Evolutionary conservation across 179 eudicot species (phyloP).

Genomic region (Actinidia polygama): DNA sequence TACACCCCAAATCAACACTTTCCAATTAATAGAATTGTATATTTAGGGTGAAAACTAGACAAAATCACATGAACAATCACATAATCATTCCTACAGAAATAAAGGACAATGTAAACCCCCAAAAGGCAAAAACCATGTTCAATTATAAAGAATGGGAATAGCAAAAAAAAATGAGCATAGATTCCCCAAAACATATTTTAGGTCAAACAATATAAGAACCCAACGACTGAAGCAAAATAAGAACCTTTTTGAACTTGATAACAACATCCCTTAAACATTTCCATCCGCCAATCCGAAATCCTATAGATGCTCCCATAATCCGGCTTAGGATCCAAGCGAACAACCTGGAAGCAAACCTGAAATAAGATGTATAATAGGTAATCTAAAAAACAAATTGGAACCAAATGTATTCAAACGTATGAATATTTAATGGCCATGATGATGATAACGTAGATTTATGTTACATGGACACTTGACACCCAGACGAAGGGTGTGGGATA

Average conservation of each 20-base stretch:
- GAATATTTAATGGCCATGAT: neutral
- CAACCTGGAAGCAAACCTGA: slow-evolving; percentile 89
- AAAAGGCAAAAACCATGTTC: neutral
- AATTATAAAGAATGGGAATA: neutral
- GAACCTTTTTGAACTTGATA: slow-evolving; percentile 87
- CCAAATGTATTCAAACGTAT: neutral
- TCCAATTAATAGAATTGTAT: neutral
- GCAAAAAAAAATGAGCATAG: neutral
- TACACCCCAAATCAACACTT: neutral
- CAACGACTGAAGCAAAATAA: slow-evolving; percentile 20
- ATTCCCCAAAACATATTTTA: neutral
- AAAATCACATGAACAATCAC: neutral
- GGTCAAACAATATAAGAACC: neutral
- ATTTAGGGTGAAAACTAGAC: neutral
- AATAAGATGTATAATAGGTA: slow-evolving; percentile 16
- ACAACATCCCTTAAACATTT: slow-evolving; percentile 91
- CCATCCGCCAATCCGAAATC: slow-evolving; percentile 94
- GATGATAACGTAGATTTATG: neutral
- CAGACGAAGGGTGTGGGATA: no score
- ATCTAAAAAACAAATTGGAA: neutral
- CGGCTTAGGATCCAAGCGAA: slow-evolving; percentile 88
- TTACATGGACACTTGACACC: no score
- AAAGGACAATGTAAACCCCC: neutral
- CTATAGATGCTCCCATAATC: slow-evolving; percentile 81
- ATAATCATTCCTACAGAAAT: neutral